Percentiles rank a stretch among this genome's conserved stretches.
Conservation (phyloP, 1,139 yeast species). For the Arxiozyma slooffiae region DNA sequence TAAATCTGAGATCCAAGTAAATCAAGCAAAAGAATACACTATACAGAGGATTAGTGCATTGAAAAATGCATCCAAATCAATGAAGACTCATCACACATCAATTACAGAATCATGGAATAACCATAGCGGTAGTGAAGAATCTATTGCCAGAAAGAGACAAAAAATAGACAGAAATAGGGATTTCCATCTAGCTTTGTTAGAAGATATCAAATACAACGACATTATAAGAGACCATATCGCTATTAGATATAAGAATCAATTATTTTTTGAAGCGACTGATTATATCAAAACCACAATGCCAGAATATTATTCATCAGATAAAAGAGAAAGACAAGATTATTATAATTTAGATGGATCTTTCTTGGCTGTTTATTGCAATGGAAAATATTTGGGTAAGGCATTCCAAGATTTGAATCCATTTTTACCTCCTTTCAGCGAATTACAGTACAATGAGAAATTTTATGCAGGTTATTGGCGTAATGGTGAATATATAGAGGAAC, state of each 20-base stretch:
- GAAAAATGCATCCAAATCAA: conserved; percentile 3
- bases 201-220: conserved; percentile 22
- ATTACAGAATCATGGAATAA: neutral
- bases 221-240: conserved; percentile 78
- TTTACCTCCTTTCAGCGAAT: conserved; percentile 60
- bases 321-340: conserved; percentile 22
- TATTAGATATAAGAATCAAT: conserved; percentile 64
- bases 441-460: conserved; percentile 35
- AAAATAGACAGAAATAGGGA: conserved; percentile 16
- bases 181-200: conserved; percentile 24
- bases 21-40: conserved; percentile 31
- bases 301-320: conserved; percentile 25
- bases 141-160: conserved; percentile 11
- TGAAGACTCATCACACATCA: neutral
- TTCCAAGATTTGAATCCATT: conserved; percentile 66
- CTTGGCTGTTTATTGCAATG: conserved; percentile 68
- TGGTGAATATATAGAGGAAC: conserved; percentile 13
- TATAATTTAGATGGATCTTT: conserved; percentile 25
- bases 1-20: conserved; percentile 35
- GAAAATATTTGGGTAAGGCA: conserved; percentile 52
- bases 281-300: conserved; percentile 57
- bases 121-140: conserved; percentile 6
- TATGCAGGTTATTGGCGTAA: conserved; percentile 35
- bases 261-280: conserved; percentile 81
- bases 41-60: conserved; percentile 25